Percentiles rank a stretch among this genome's conserved stretches.
These are phyloP conservation scores for Fusarium azukiicola DNA, from an alignment of 2,329 filamentous ascomycete genomes.

Conservation along the genomic window DNA sequence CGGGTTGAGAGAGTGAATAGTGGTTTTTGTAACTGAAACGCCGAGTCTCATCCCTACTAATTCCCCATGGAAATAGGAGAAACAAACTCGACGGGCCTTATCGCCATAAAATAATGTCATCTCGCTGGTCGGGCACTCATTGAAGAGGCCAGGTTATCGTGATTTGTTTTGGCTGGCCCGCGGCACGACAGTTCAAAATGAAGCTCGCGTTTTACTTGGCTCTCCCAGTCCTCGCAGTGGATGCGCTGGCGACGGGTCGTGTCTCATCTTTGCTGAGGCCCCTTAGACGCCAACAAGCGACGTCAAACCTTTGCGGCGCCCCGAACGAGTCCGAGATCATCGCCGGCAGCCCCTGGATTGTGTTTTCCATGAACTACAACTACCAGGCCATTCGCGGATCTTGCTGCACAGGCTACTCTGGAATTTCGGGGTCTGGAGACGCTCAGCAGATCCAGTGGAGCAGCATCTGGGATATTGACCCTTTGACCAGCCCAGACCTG, in stretches of 20 bases:
- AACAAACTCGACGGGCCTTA: too few species aligned
- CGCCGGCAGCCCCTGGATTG: constrained; percentile 40
- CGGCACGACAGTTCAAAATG: neutral
- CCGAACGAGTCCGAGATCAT: constrained; percentile 43
- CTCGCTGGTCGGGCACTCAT: neutral
- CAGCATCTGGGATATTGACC: constrained; percentile 42
- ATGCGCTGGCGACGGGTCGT: neutral
- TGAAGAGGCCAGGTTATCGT: neutral
- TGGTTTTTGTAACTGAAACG: constrained; percentile 19
- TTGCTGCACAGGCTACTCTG: constrained; percentile 40
- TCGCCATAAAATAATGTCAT: neutral
- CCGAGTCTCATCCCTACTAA: neutral
- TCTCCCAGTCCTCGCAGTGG: constrained; percentile 9
- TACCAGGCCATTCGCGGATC: constrained; percentile 40
- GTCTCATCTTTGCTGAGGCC: neutral
- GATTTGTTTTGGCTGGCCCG: neutral
- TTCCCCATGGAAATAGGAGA: neutral
- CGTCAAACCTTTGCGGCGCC: constrained; percentile 36
- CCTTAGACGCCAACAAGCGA: constrained; percentile 18
- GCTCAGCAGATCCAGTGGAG: constrained; percentile 36
- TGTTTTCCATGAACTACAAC: constrained; percentile 49
- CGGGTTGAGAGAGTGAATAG: constrained; percentile 1
- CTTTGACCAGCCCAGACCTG: constrained; percentile 18
- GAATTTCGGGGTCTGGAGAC: constrained; percentile 27
- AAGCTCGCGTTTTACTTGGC: constrained; percentile 2